phyloP scores from a whole-genome alignment of 768 basidiomycete species.

The Mrakia frigida region DNA sequence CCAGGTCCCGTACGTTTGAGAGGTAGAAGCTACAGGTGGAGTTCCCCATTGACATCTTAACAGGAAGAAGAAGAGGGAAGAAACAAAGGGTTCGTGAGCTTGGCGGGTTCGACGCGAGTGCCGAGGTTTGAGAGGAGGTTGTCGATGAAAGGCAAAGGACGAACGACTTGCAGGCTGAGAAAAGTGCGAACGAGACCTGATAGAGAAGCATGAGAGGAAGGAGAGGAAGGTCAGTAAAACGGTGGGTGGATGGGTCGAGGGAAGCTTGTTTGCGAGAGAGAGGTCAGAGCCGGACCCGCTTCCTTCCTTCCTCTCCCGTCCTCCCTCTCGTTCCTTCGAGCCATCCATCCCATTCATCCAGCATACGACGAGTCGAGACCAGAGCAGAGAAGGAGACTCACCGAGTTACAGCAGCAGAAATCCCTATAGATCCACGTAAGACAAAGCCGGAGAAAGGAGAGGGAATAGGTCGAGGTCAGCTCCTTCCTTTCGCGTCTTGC shows the following conservation, averaged over 20 bases:
- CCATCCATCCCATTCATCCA: not conserved
- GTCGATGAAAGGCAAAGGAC: not conserved
- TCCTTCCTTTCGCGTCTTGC: not conserved
- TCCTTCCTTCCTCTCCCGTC: not conserved
- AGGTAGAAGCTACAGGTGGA: not conserved
- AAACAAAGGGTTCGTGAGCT: not conserved
- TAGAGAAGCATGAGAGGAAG: not conserved
- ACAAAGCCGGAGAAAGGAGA: not conserved
- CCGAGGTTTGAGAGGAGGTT: too few relatives aligned
- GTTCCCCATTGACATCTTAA: constrained; percentile 21
- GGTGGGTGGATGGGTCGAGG: not conserved
- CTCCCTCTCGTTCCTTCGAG: not conserved
- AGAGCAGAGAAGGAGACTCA: not conserved
- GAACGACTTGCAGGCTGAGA: constrained; percentile 18
- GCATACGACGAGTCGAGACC: not conserved
- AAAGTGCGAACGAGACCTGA: constrained; percentile 9
- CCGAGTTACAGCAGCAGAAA: constrained; percentile 23
- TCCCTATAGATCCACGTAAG: not conserved
- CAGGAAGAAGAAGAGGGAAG: not conserved
- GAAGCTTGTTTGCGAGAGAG: not conserved
- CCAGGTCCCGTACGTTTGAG: constrained; percentile 16
- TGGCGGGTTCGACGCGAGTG: not conserved
- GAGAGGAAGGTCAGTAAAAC: not conserved
- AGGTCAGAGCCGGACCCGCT: not conserved
- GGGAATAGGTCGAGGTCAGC: not conserved